These are phyloP conservation scores for Cercospora sp. DNA, from an alignment of 2,329 filamentous ascomycete species.

Conservation along the genomic window DNA sequence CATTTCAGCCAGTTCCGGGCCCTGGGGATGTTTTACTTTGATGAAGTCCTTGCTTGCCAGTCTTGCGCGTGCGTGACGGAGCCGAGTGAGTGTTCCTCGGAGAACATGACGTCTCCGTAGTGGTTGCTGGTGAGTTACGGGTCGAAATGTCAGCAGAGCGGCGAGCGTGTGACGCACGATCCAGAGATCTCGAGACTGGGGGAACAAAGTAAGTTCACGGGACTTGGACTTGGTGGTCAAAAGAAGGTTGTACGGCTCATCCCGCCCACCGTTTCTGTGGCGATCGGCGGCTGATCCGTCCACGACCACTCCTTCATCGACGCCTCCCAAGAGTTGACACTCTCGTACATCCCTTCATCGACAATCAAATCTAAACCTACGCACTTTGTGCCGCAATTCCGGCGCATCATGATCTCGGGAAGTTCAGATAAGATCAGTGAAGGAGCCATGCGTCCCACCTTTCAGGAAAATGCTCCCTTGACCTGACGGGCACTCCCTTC, in stretches of 20 bases:
- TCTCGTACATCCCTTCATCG: not conserved
- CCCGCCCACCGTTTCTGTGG: not conserved
- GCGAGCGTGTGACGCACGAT: not conserved
- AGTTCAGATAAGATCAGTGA: not conserved
- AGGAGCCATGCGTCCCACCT: not conserved
- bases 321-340: not conserved
- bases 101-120: not conserved
- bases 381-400: not conserved
- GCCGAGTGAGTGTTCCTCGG: not conserved
- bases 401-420: not conserved
- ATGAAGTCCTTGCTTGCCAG: not conserved
- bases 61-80: not conserved
- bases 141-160: not conserved
- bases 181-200: not conserved
- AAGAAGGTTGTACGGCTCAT: slow-evolving; percentile 1
- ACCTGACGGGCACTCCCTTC: not conserved
- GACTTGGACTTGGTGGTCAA: not conserved
- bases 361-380: not conserved
- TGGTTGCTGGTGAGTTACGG: not conserved
- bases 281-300: not conserved
- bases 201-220: slow-evolving; percentile 1
- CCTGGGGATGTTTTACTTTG: not conserved
- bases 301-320: not conserved
- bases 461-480: not conserved
- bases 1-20: not conserved